These are phyloP conservation scores for Danielia oregonensis DNA, from an alignment of 805 yeast species.

Conservation along the genomic window DNA sequence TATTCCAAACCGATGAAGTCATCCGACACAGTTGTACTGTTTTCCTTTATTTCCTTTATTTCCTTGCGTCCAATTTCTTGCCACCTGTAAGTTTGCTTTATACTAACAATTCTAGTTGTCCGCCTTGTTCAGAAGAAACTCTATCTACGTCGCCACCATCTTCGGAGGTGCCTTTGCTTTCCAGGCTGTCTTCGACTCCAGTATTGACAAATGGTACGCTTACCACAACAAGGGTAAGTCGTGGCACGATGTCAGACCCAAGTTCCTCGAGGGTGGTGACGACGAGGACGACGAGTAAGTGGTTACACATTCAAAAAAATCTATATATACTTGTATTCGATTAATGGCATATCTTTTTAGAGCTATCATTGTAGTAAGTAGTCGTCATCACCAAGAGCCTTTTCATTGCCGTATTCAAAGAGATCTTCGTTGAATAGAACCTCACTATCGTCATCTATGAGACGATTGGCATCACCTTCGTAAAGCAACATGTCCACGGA, in stretches of 20 bases:
- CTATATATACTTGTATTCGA: background rate
- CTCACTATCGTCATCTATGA: conserved; percentile 1
- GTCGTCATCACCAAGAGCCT: conserved; percentile 6
- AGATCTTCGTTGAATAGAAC: background rate
- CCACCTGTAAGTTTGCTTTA: too few species aligned
- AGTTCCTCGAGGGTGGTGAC: conserved; percentile 50
- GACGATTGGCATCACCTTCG: too few species aligned
- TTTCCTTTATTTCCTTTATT: background rate
- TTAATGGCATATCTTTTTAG: conserved; percentile 1
- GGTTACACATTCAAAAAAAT: background rate
- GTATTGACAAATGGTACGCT: conserved; percentile 68
- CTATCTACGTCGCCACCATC: conserved; percentile 78
- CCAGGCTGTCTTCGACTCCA: conserved; percentile 71
- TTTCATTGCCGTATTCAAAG: background rate
- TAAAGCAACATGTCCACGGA: too few species aligned
- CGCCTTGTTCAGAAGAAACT: conserved; percentile 68
- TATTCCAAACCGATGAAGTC: too few species aligned
- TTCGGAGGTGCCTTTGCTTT: conserved; percentile 83
- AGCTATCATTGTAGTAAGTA: background rate
- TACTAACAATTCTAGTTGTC: conserved; percentile 24
- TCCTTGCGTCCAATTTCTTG: too few species aligned
- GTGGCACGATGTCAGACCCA: conserved; percentile 75
- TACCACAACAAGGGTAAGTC: conserved; percentile 79
- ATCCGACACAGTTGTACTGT: too few species aligned
- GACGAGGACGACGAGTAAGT: conserved; percentile 50